phyloP scores from a whole-genome alignment of 805 yeast species.

The Candida sanyiensis region DNA sequence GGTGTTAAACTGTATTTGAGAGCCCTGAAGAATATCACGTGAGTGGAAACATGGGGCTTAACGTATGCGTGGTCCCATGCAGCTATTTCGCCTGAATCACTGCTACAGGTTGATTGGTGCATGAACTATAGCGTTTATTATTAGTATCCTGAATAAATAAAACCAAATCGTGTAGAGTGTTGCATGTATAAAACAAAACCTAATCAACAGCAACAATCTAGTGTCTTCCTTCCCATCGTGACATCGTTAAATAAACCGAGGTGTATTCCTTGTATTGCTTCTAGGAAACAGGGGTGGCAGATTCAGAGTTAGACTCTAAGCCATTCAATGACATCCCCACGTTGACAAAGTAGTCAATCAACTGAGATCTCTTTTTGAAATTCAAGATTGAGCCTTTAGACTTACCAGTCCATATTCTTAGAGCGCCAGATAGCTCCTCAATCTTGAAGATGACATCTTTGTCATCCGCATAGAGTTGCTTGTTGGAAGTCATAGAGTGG shows the following conservation, averaged over 20 bases:
- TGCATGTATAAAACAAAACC: too few species aligned
- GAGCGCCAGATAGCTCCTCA: conserved; percentile 27
- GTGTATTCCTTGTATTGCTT: too few species aligned
- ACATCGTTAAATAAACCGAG: background rate
- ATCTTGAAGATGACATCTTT: conserved; percentile 20
- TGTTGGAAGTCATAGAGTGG: conserved; percentile 18
- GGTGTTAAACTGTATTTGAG: background rate
- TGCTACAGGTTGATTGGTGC: too few species aligned
- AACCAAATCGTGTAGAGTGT: background rate
- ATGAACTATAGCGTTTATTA: too few species aligned
- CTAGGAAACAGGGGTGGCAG: too few species aligned
- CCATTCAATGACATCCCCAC: conserved; percentile 24
- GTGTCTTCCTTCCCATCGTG: background rate
- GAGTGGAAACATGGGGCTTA: too few species aligned
- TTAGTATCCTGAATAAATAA: too few species aligned
- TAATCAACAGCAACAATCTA: background rate
- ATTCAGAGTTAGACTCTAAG: conserved; percentile 15
- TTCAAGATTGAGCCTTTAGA: conserved; percentile 24
- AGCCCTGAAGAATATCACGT: background rate
- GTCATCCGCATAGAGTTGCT: conserved; percentile 14
- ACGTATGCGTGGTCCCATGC: too few species aligned
- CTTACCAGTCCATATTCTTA: conserved; percentile 34
- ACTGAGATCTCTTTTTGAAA: conserved; percentile 27
- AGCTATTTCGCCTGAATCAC: too few species aligned
- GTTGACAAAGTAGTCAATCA: conserved; percentile 29